Base-by-base conservation (phyloP, 768 basidiomycete species). In the Tubosaeta brunneosetosa region DNA sequence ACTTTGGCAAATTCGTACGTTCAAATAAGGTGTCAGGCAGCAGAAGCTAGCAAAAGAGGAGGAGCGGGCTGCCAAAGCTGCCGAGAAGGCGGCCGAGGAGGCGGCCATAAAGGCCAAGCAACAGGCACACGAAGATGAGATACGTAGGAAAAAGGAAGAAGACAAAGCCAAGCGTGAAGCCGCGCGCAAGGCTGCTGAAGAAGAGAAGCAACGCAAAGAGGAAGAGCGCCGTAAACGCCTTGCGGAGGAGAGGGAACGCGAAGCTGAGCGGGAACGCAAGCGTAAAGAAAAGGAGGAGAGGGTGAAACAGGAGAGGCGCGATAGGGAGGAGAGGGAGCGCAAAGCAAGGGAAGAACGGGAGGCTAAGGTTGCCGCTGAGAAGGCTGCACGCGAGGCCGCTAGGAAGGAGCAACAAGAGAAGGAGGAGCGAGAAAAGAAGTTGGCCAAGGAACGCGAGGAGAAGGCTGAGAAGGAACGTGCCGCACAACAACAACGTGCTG, bases 21-120 rank as follows among this genome's bases (percentile, higher is more conserved):
- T 46, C 46, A 45, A 44, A 13, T 2, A 22, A 26, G 31, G 25
- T 49, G 55, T 47, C 37, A 97, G 94, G 74, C 83, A 82, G 68
- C 94, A 97, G 74, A 97, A 95, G 71, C 76, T 82, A 58, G 89
- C 86, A 40, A 95, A 95, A 66, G 97, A 98, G 56, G 91, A 92
- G 66, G 94, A 94, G 70, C 83, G 83, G 54, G 90, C 91, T 8
- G 80, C 78, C 19, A 82, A 82, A 59, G 89, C 91, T 19, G 91
- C 90, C 5, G 91, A 91, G 69, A 85, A 85, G 65, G 88, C 89
- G 10, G 91, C 87, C 4, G 91, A 92, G 65, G 91, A 94, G 55
- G 88, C 86, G 10, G 86, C 86, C 2, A 50, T 73, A 46, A 88
- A 86, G 67, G 87, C 86, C 7, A 86, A 85, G 63, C 90, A 87